These are phyloP conservation scores for Teratosphaeria destructans DNA, from an alignment of 2,329 filamentous ascomycete genomes.

Conservation along the genomic window DNA sequence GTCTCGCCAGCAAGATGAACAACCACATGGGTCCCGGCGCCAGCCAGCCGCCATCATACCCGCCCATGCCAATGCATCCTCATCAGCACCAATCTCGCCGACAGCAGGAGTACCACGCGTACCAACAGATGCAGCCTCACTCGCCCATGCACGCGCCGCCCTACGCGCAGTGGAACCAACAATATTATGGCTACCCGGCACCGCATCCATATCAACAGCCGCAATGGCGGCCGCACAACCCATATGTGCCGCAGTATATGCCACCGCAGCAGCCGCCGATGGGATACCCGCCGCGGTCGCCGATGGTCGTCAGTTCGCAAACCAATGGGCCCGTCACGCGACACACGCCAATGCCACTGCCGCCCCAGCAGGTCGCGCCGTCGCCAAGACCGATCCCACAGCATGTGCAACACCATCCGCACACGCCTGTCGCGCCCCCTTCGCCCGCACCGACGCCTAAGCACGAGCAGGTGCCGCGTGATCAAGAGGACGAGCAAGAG, in stretches of 20 bases:
- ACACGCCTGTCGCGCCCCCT: slow-evolving; percentile 9
- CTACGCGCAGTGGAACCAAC: slow-evolving; percentile 9
- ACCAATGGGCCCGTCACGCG: slow-evolving; percentile 35
- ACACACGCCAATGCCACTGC: slow-evolving; percentile 14
- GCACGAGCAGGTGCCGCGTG: slow-evolving; percentile 5
- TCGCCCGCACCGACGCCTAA: slow-evolving; percentile 11
- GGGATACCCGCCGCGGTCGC: slow-evolving; percentile 30
- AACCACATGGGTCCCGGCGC: slow-evolving; percentile 58
- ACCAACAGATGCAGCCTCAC: slow-evolving; percentile 28
- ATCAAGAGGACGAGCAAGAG: slow-evolving; percentile 2
- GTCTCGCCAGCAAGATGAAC: slow-evolving; percentile 61
- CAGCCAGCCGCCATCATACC: slow-evolving; percentile 45
- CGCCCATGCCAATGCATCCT: slow-evolving; percentile 28
- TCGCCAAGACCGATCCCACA: slow-evolving; percentile 4
- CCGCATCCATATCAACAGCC: slow-evolving; percentile 6
- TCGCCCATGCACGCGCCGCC: slow-evolving; percentile 19
- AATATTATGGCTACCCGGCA: slow-evolving; percentile 12
- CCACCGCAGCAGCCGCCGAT: slow-evolving; percentile 25
- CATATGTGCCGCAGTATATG: slow-evolving; percentile 28
- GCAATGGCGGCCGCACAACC: slow-evolving; percentile 27
- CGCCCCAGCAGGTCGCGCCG: slow-evolving; percentile 5
- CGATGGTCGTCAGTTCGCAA: slow-evolving; percentile 38
- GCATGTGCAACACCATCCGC: slow-evolving; percentile 1
- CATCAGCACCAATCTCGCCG: slow-evolving; percentile 21
- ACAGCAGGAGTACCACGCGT: slow-evolving; percentile 28